A percentile compares a stretch with the other conserved stretches of the same genome.
phyloP scores from a whole-genome alignment of 345 rosid species.

The Salix caprea region DNA sequence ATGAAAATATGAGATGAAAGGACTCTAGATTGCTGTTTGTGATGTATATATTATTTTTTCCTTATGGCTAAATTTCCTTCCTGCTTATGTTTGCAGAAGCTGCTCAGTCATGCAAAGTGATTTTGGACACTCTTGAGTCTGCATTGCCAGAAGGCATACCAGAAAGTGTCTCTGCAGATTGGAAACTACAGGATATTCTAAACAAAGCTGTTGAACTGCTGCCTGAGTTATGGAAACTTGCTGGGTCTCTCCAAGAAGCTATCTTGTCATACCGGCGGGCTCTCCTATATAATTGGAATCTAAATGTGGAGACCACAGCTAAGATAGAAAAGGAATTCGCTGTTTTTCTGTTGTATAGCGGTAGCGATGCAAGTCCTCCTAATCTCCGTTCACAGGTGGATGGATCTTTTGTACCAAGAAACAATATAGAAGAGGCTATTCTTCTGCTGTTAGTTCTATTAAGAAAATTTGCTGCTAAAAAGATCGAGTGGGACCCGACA shows the following conservation, averaged over 20 bases:
- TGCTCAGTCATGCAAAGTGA: constrained; percentile 71
- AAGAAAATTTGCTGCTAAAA: constrained; percentile 48
- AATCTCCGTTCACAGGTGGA: constrained; percentile 71
- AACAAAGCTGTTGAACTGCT: constrained; percentile 71
- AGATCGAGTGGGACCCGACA: constrained; percentile 72
- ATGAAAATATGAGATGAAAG: neutral
- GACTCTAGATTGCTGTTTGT: neutral
- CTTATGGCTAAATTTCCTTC: neutral
- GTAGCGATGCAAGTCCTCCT: constrained; percentile 78
- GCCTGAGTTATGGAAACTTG: constrained; percentile 78
- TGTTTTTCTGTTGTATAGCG: constrained; percentile 63
- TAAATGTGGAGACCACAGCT: constrained; percentile 51
- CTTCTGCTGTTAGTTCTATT: constrained; percentile 67
- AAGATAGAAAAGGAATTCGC: constrained; percentile 72
- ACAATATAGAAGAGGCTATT: constrained; percentile 77
- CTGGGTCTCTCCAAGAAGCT: constrained; percentile 53
- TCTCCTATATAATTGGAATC: constrained; percentile 67
- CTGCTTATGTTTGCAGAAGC: constrained; percentile 55
- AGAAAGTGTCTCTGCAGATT: constrained; percentile 50
- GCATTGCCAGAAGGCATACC: constrained; percentile 71
- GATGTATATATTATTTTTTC: neutral
- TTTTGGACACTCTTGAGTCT: constrained; percentile 73
- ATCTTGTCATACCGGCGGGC: constrained; percentile 64
- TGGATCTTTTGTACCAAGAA: constrained; percentile 62
- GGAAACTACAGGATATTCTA: constrained; percentile 68